phyloP scores from a whole-genome alignment of 2,329 filamentous ascomycete genomes.

The Trichophyton schoenleinii region DNA sequence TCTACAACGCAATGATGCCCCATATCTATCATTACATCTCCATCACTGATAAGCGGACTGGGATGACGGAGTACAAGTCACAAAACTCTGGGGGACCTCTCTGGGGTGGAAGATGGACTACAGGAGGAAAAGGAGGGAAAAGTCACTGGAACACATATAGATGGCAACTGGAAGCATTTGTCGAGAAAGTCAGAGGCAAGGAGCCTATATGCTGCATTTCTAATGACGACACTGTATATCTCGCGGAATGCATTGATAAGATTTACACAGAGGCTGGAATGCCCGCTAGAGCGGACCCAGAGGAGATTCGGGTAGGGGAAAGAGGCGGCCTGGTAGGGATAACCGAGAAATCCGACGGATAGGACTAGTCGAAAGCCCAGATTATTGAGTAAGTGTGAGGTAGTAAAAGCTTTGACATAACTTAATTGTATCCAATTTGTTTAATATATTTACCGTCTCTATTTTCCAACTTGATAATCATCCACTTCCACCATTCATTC shows the following conservation, averaged over 20 bases:
- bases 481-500: no score
- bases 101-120: conserved; percentile 21
- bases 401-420: no score
- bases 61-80: conserved; percentile 17
- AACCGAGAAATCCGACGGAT: not conserved
- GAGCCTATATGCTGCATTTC: conserved; percentile 11
- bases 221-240: conserved; percentile 9
- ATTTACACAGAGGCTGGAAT: conserved; percentile 12
- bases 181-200: conserved; percentile 11
- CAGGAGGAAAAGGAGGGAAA: conserved; percentile 18
- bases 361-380: not conserved
- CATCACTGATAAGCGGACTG: conserved; percentile 20
- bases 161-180: conserved; percentile 13
- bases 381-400: not conserved
- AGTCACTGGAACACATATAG: conserved; percentile 12
- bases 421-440: no score
- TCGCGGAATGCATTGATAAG: conserved; percentile 11
- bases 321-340: not conserved
- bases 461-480: no score
- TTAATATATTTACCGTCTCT: no score
- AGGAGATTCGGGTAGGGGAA: not conserved
- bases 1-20: conserved; percentile 25
- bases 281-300: conserved; percentile 5
- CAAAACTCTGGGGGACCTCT: conserved; percentile 20
- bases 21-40: conserved; percentile 25